Conservation (phyloP, 805 yeast species). For the Metschnikowia amazonensis region DNA sequence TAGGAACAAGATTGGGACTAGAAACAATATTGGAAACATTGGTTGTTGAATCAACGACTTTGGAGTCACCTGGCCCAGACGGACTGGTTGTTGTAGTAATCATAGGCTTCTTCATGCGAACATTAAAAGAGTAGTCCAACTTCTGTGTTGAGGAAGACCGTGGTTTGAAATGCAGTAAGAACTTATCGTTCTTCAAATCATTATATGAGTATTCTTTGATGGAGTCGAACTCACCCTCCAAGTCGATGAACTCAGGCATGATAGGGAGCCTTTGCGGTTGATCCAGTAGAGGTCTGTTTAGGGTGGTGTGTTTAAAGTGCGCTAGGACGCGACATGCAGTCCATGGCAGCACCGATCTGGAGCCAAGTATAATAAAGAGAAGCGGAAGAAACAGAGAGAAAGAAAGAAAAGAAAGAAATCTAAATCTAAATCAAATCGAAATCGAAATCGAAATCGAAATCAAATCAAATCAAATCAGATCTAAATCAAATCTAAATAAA, state of each 20-base stretch:
- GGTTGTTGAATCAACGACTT: too few species aligned
- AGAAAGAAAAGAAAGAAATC: too few species aligned
- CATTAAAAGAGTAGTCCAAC: constrained; percentile 7
- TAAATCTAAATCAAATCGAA: too few species aligned
- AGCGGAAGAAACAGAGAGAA: too few species aligned
- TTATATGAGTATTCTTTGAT: constrained; percentile 22
- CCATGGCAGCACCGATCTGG: too few species aligned
- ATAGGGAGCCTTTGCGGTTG: not conserved
- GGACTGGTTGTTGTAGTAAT: not conserved
- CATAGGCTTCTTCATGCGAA: constrained; percentile 2
- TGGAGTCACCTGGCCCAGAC: too few species aligned
- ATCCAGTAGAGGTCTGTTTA: not conserved
- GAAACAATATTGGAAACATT: too few species aligned
- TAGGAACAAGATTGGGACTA: too few species aligned
- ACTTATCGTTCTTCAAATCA: constrained; percentile 17
- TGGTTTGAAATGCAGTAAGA: constrained; percentile 19
- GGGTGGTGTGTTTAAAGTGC: not conserved
- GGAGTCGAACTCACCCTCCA: constrained; percentile 30
- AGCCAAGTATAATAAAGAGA: too few species aligned
- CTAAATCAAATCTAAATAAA: too few species aligned
- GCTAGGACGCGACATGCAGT: not conserved
- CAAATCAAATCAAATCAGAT: too few species aligned
- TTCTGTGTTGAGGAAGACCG: constrained; percentile 2
- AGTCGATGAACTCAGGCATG: constrained; percentile 7
- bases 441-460: too few species aligned